Evolutionary conservation across 495 filamentous ascomycete genomes (phyloP).

Genomic region (Penicillium goetzii): DNA sequence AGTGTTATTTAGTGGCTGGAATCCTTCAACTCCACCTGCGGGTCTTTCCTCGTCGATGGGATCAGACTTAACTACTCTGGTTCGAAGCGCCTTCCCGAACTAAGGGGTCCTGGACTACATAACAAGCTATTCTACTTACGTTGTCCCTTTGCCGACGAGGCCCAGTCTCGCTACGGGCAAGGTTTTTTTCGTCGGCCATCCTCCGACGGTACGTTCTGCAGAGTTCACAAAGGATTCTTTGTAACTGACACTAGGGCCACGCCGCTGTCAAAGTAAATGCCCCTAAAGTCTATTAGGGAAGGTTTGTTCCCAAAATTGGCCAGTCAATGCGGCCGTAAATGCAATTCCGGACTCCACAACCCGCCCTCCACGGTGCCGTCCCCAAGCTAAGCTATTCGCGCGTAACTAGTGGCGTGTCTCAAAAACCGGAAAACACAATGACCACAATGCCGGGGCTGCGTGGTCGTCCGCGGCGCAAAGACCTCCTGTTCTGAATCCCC

Average conservation of each 20-base stretch:
- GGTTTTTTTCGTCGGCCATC: background rate
- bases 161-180: background rate
- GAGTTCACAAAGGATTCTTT: background rate
- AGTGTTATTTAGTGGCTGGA: background rate
- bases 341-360: slow-evolving; percentile 19
- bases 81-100: slow-evolving; percentile 3
- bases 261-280: slow-evolving; percentile 14
- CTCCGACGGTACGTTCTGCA: background rate
- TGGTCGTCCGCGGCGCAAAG: background rate
- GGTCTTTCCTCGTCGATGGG: background rate
- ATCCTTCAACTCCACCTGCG: background rate
- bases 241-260: slow-evolving; percentile 11
- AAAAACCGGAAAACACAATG: slow-evolving; percentile 4
- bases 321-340: slow-evolving; percentile 10
- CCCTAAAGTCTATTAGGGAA: background rate
- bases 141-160: background rate
- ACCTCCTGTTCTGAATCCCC: background rate
- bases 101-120: background rate
- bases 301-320: background rate
- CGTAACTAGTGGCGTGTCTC: slow-evolving; percentile 4
- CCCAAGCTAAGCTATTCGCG: background rate
- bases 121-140: background rate
- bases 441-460: background rate
- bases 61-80: background rate
- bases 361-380: slow-evolving; percentile 10